A percentile compares a stretch with the other conserved stretches of the same genome.
Evolutionary conservation across 495 filamentous ascomycete species (phyloP).

Genomic region (Lepraria neglecta): DNA sequence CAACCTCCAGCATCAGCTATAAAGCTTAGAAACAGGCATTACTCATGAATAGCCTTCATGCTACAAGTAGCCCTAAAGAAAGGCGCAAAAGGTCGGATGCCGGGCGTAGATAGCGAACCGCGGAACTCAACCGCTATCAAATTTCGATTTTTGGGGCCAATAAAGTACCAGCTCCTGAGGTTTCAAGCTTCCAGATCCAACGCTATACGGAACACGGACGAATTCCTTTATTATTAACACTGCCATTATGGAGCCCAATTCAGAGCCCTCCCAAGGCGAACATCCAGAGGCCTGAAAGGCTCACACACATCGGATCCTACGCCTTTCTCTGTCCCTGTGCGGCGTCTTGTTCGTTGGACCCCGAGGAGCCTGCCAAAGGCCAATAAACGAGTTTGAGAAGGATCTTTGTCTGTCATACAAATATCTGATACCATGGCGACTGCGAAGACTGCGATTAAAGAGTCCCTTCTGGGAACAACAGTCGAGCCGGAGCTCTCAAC

Average conservation of each 20-base stretch:
- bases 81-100: background rate
- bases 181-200: background rate
- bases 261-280: background rate
- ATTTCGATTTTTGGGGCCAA: slow-evolving; percentile 1
- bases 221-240: background rate
- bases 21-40: too few relatives aligned
- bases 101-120: background rate
- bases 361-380: background rate
- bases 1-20: background rate
- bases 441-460: slow-evolving; percentile 69
- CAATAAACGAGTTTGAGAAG: background rate
- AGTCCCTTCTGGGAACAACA: slow-evolving; percentile 62
- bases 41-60: background rate
- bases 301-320: too few relatives aligned
- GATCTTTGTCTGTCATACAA: background rate
- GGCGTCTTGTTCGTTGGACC: background rate
- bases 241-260: background rate
- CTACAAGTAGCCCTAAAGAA: background rate
- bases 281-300: too few relatives aligned
- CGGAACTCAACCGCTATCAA: slow-evolving; percentile 11
- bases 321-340: too few relatives aligned
- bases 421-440: slow-evolving; percentile 39
- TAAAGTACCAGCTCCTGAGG: background rate
- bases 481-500: slow-evolving; percentile 55
- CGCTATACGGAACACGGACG: background rate